Conservation (phyloP, 805 yeast genomes). For the Zygoascus flipseniorum region DNA sequence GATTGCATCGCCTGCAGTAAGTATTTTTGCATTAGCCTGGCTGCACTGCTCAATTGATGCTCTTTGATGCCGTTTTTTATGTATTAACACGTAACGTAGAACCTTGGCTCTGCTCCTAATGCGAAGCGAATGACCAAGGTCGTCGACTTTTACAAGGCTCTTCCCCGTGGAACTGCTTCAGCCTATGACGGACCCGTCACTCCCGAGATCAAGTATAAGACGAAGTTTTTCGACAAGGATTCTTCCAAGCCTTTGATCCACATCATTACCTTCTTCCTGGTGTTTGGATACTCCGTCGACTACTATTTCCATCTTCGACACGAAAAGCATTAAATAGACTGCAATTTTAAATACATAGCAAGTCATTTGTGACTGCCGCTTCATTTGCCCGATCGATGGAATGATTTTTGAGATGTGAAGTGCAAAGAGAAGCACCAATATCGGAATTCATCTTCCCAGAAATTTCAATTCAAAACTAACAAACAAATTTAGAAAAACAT, state of each 20-base stretch:
- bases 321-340: conserved; percentile 5
- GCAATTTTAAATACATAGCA: not conserved
- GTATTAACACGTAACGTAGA: conserved; percentile 32
- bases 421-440: no score
- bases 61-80: not conserved
- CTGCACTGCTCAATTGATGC: not conserved
- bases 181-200: conserved; percentile 3
- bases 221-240: conserved; percentile 23
- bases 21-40: conserved; percentile 25
- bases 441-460: no score
- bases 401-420: not conserved
- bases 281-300: conserved; percentile 83
- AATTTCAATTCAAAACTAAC: no score
- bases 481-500: no score
- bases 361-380: no score
- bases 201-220: conserved; percentile 32
- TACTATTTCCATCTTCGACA: conserved; percentile 72
- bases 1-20: conserved; percentile 89
- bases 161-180: conserved; percentile 90
- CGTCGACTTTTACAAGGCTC: conserved; percentile 88
- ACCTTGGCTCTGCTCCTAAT: conserved; percentile 90
- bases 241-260: conserved; percentile 41
- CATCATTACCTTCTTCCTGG: conserved; percentile 56
- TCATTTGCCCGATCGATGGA: not conserved
- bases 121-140: conserved; percentile 96